A percentile compares a stretch with the other conserved stretches of the same genome.
These are phyloP conservation scores for Quaeritorhiza haematococci DNA, from an alignment of 371 early-diverging fungal species.

Conservation along the genomic window DNA sequence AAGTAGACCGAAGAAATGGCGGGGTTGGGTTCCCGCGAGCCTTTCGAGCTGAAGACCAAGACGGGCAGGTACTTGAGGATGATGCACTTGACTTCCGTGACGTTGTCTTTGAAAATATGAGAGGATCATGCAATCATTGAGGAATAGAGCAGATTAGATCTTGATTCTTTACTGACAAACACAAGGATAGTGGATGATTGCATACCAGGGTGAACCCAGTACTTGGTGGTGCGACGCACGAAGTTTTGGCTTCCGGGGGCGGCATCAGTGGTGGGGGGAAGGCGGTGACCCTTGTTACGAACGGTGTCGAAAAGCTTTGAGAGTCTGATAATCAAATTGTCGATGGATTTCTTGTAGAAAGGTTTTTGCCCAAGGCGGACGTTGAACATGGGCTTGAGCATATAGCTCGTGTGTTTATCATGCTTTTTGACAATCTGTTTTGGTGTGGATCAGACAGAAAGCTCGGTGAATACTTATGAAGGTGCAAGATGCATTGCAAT, in stretches of 20 bases:
- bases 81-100: slow-evolving; percentile 89
- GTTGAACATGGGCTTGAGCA: slow-evolving; percentile 82
- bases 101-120: slow-evolving; percentile 78
- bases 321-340: slow-evolving; percentile 79
- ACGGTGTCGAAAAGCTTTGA: slow-evolving; percentile 85
- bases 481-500: not conserved
- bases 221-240: slow-evolving; percentile 87
- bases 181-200: slow-evolving; percentile 2
- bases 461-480: not conserved
- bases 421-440: slow-evolving; percentile 88
- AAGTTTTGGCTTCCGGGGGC: slow-evolving; percentile 70
- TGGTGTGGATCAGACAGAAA: not conserved
- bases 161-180: too few species aligned
- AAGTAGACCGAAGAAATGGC: slow-evolving; percentile 95
- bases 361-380: slow-evolving; percentile 79
- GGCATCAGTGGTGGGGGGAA: slow-evolving; percentile 36
- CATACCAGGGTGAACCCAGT: slow-evolving; percentile 92
- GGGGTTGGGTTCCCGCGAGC: slow-evolving; percentile 71
- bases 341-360: slow-evolving; percentile 82
- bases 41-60: slow-evolving; percentile 80
- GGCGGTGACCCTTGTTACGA: slow-evolving; percentile 74
- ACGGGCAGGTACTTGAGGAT: slow-evolving; percentile 95
- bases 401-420: slow-evolving; percentile 86
- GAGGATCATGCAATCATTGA: too few species aligned
- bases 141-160: not conserved